Evolutionary conservation across 352 stramenopile genomes (phyloP).

Genomic region (Phytophthora meadii): DNA sequence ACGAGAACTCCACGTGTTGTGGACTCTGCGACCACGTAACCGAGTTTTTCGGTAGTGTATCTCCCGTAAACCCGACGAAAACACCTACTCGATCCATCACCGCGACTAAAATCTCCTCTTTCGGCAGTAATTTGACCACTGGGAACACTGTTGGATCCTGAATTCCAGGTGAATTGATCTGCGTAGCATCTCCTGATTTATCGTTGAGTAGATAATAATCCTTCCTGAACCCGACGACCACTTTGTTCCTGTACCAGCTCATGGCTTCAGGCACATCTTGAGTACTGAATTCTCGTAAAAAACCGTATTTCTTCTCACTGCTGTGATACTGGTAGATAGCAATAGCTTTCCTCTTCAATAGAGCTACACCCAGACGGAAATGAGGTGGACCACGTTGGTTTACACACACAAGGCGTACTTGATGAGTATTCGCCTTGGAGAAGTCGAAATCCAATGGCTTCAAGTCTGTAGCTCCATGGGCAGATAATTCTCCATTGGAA

Average conservation of each 20-base stretch:
- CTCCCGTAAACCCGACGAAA: slow-evolving; percentile 81
- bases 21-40: slow-evolving; percentile 85
- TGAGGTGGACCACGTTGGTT: slow-evolving; percentile 87
- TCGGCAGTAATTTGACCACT: slow-evolving; percentile 82
- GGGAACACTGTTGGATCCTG: slow-evolving; percentile 73
- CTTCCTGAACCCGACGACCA: slow-evolving; percentile 79
- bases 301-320: slow-evolving; percentile 81
- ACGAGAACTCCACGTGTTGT: slow-evolving; percentile 76
- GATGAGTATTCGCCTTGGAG: slow-evolving; percentile 70
- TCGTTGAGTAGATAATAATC: slow-evolving; percentile 87
- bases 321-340: slow-evolving; percentile 87
- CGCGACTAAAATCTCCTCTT: slow-evolving; percentile 84
- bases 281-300: slow-evolving; percentile 78
- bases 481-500: slow-evolving; percentile 74
- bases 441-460: slow-evolving; percentile 85
- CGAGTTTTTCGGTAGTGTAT: slow-evolving; percentile 83
- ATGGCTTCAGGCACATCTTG: slow-evolving; percentile 82
- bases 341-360: slow-evolving; percentile 69
- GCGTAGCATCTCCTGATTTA: slow-evolving; percentile 73
- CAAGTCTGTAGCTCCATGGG: slow-evolving; percentile 82
- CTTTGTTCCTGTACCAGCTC: slow-evolving; percentile 90
- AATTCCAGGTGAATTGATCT: slow-evolving; percentile 77
- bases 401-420: slow-evolving; percentile 77
- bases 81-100: slow-evolving; percentile 87
- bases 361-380: slow-evolving; percentile 79